Evolutionary conservation across 2,329 filamentous ascomycete genomes (phyloP).

Genomic region (Ceratocystis papillata): DNA sequence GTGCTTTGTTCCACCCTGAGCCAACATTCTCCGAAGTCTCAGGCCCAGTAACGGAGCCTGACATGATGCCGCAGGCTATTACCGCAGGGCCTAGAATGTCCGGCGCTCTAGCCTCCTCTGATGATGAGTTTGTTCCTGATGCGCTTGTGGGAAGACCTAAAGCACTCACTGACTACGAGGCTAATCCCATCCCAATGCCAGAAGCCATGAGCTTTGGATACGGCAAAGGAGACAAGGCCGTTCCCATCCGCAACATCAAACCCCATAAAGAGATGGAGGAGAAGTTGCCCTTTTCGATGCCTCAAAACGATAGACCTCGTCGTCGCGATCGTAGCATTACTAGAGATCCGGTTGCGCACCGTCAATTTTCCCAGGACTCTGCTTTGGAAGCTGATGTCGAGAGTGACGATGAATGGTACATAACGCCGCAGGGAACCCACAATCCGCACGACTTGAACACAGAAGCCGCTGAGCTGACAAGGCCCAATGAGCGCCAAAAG

Average conservation of each 20-base stretch:
- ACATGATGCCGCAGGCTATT: not conserved
- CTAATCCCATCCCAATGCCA: constrained; percentile 12
- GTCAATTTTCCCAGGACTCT: constrained; percentile 25
- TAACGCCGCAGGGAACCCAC: constrained; percentile 35
- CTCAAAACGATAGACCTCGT: not conserved
- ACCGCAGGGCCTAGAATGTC: constrained; percentile 6
- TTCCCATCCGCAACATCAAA: not conserved
- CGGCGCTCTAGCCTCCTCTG: constrained; percentile 6
- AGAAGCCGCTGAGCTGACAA: constrained; percentile 39
- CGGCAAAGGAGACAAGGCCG: not conserved
- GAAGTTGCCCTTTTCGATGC: not conserved
- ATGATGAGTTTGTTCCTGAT: constrained; percentile 11
- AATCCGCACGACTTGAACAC: constrained; percentile 47
- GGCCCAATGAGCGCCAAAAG: constrained; percentile 32
- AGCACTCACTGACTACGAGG: constrained; percentile 12
- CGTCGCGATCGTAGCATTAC: not conserved
- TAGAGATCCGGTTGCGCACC: constrained; percentile 20
- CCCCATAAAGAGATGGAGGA: not conserved
- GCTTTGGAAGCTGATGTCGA: constrained; percentile 24
- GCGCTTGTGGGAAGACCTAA: not conserved
- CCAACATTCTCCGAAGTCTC: constrained; percentile 22
- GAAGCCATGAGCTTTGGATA: not conserved
- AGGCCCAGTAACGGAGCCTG: constrained; percentile 16
- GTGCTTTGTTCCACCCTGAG: not conserved
- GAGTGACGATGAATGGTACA: constrained; percentile 30